These are phyloP conservation scores for Chytridiales sp. DNA, from an alignment of 371 early-diverging fungal species.

Conservation along the genomic window DNA sequence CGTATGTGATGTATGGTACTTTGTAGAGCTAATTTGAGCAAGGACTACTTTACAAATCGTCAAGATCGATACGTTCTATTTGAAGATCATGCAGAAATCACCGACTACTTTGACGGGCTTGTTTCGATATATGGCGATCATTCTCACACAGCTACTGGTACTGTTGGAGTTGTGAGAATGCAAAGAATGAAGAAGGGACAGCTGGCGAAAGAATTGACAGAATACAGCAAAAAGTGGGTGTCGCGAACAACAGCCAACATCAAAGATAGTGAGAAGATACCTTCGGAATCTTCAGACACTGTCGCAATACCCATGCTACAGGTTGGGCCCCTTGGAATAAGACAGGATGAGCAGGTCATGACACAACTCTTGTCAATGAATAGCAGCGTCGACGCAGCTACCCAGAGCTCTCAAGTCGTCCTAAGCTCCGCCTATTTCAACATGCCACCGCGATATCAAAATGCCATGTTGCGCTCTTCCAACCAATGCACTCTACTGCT, in stretches of 20 bases:
- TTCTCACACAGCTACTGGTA: constrained; percentile 66
- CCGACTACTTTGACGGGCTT: constrained; percentile 70
- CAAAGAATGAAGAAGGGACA: no score
- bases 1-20: not conserved
- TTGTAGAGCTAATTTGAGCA: constrained; percentile 81
- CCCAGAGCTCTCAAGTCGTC: constrained; percentile 43
- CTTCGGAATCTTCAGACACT: constrained; percentile 69
- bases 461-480: constrained; percentile 56
- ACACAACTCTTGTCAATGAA: constrained; percentile 58
- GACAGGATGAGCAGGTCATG: constrained; percentile 76
- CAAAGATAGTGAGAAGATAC: no score
- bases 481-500: constrained; percentile 47
- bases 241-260: no score
- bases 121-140: constrained; percentile 59
- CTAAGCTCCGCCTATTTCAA: constrained; percentile 95
- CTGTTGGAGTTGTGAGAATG: no score
- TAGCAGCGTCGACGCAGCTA: not conserved
- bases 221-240: no score
- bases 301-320: constrained; percentile 82
- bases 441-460: constrained; percentile 56
- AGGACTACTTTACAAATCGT: constrained; percentile 90
- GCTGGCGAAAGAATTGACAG: no score
- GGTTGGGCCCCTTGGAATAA: constrained; percentile 77
- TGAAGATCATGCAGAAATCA: constrained; percentile 51
- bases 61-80: constrained; percentile 92